A percentile compares a stretch with the other conserved stretches of the same genome.
Evolutionary conservation across 768 basidiomycete genomes (phyloP).

Genomic region (Coprinellus micaceus): DNA sequence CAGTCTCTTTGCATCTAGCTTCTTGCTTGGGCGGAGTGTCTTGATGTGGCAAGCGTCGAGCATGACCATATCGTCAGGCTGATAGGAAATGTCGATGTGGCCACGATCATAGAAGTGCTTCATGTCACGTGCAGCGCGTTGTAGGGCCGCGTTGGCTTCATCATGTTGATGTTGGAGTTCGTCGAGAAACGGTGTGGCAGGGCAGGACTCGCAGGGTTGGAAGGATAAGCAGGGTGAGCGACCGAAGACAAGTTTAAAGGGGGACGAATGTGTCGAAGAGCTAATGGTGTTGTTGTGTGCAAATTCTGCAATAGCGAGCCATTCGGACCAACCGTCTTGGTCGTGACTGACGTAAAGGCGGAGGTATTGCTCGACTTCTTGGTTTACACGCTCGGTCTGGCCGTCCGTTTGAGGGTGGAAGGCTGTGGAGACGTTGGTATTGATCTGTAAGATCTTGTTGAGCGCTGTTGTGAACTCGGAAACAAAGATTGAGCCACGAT

Average conservation of each 20-base stretch:
- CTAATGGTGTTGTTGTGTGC: background rate
- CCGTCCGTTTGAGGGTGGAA: conserved; percentile 36
- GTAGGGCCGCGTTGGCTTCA: too few relatives aligned
- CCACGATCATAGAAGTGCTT: too few relatives aligned
- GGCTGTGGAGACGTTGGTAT: conserved; percentile 32
- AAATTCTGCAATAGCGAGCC: background rate
- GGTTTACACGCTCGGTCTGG: conserved; percentile 29
- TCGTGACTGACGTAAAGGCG: background rate
- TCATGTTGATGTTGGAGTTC: background rate
- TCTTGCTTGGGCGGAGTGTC: too few relatives aligned
- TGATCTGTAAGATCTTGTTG: conserved; percentile 27
- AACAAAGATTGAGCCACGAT: conserved; percentile 27
- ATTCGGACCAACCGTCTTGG: background rate
- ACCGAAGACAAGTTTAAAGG: background rate
- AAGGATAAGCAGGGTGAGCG: background rate
- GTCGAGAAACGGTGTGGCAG: too few relatives aligned
- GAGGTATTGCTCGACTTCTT: conserved; percentile 20
- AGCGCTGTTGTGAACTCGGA: conserved; percentile 30
- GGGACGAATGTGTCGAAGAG: background rate
- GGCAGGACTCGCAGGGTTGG: too few relatives aligned
- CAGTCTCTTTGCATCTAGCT: too few relatives aligned
- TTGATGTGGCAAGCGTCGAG: too few relatives aligned
- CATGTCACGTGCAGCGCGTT: too few relatives aligned
- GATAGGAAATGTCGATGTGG: too few relatives aligned
- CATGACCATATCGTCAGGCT: too few relatives aligned